Percentiles rank a stretch among this genome's conserved stretches.
phyloP scores from a whole-genome alignment of 2,329 filamentous ascomycete genomes.

The Xylaria sp. region DNA sequence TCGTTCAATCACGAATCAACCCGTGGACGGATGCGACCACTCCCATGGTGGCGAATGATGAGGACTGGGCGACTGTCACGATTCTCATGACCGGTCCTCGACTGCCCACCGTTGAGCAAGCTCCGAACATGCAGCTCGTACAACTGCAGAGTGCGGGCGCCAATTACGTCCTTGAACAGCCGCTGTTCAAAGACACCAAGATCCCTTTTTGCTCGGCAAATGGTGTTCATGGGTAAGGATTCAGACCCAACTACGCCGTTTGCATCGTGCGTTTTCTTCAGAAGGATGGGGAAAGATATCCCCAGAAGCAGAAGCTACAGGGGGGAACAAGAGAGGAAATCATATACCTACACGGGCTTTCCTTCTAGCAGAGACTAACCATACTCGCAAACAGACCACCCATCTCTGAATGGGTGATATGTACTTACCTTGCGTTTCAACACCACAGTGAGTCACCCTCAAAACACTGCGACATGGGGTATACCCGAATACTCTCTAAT shows the following conservation, averaged over 20 bases:
- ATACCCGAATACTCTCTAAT: neutral
- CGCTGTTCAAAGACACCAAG: constrained; percentile 61
- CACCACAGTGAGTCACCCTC: constrained; percentile 56
- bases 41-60: constrained; percentile 45
- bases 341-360: neutral
- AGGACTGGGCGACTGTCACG: constrained; percentile 61
- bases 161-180: constrained; percentile 59
- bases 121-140: constrained; percentile 61
- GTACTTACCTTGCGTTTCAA: constrained; percentile 61
- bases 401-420: constrained; percentile 67
- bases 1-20: constrained; percentile 51
- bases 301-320: neutral
- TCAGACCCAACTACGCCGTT: neutral
- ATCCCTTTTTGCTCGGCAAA: constrained; percentile 65
- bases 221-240: constrained; percentile 64
- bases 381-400: constrained; percentile 56
- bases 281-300: neutral
- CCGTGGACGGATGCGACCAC: constrained; percentile 39
- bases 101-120: constrained; percentile 56
- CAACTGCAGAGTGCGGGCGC: constrained; percentile 66
- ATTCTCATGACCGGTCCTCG: constrained; percentile 57
- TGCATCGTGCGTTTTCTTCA: neutral
- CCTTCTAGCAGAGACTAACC: constrained; percentile 4
- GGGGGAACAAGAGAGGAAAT: neutral
- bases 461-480: neutral